Evolutionary conservation across 1,284 basidiomycete species (phyloP).

Genomic region (Ganoderma lucidum): DNA sequence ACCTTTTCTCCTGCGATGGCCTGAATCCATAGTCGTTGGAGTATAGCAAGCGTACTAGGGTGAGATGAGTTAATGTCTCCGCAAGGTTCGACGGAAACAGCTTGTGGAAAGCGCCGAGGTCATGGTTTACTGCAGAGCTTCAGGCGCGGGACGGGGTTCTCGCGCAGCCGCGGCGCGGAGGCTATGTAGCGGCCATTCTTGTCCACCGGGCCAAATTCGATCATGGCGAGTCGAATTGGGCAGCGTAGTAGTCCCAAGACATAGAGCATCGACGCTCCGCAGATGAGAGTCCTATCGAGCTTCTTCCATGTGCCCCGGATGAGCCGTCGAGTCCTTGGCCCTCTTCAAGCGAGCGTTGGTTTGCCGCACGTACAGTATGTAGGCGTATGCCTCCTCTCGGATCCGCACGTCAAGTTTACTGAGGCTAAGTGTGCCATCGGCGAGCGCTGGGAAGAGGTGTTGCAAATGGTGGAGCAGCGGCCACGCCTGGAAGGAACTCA

Average conservation of each 20-base stretch:
- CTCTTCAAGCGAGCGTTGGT: neutral
- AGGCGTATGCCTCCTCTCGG: neutral
- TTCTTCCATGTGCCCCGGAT: neutral
- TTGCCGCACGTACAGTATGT: neutral
- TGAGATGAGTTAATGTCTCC: neutral
- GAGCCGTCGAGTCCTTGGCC: neutral
- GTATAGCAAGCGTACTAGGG: too few species aligned
- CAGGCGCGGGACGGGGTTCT: neutral
- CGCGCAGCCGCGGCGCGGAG: neutral
- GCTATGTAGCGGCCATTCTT: too few species aligned
- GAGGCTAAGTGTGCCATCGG: neutral
- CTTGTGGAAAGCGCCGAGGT: neutral
- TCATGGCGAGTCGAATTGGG: neutral
- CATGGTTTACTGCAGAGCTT: neutral
- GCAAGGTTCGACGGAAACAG: neutral
- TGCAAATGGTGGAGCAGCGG: neutral
- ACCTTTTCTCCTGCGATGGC: too few species aligned
- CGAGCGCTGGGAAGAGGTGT: neutral
- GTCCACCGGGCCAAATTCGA: neutral
- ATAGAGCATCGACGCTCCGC: neutral
- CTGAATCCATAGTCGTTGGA: too few species aligned
- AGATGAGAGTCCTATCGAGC: neutral
- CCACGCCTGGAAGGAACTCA: neutral
- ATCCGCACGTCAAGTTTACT: neutral
- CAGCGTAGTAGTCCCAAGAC: neutral